Evolutionary conservation across 1,284 basidiomycete genomes (phyloP), one percentile per base, ranked within the genome.

Genomic region (Rhodotorula sp.): DNA sequence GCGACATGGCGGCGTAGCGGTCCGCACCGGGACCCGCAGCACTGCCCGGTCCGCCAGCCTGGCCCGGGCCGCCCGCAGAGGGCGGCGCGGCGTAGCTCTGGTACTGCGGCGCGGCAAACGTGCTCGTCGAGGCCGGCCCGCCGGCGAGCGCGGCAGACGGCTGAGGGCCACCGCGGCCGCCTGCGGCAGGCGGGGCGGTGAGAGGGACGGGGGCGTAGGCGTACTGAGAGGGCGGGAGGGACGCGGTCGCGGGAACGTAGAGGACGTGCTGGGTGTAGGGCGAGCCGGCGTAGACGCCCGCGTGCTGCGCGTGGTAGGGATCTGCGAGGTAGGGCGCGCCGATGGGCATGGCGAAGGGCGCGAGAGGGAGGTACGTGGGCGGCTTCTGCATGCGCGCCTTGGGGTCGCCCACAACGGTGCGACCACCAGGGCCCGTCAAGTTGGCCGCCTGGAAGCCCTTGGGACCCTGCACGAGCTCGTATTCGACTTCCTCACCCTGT

Each of bases 401-500:
- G n/a, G 73, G 77, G 49, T 79, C 78, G 27, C 78, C 78, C 12
- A 78, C 70, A 17, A 79, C 78, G 44, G 69, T 74, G 46, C 68
- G 55, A n/a, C 77, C 78, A 45, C 75, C 77, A 10, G 78, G 77
- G 10, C 78, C 76, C 7, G 77, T 79, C 63, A 78, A 64, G 61
- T 77, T 77, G 25, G 73, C 72, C 9, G 78, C 77, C 57, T 78
- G 76, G 67, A 77, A 79, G 17, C 78, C 78, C 66, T 79, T 79
- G 14, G 76, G 77, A 9, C 78, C 78, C 49, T 75, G 72, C 7
- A 77, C 74, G 57, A 79, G 68, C 61, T 79, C 77, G 60, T 79
- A 79, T 60, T 79, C 78, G 55, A 78, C 78, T 41, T 76, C 70
- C 59, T 75, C 75, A 14, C 76, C 76, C 76, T 77, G 65, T 4